Evolutionary conservation across 805 yeast species (phyloP).

Genomic region (Schizosaccharomyces lindneri): DNA sequence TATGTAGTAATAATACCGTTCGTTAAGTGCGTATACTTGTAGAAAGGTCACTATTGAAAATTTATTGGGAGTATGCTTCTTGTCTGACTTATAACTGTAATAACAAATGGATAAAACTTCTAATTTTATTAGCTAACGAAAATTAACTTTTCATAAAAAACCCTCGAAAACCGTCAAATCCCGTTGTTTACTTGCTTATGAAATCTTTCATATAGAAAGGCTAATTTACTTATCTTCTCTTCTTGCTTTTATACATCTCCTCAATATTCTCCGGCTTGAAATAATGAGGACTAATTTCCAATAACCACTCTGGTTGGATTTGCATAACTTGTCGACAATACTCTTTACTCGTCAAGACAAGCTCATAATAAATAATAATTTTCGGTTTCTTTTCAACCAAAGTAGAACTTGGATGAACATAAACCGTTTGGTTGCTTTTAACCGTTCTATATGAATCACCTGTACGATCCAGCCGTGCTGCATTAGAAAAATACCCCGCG

Average conservation of each 20-base stretch:
- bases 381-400: slow-evolving; percentile 40
- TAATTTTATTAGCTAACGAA: too few species aligned
- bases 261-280: slow-evolving; percentile 9
- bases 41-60: too few species aligned
- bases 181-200: too few species aligned
- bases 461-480: slow-evolving; percentile 29
- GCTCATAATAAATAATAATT: slow-evolving; percentile 58
- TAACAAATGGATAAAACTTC: too few species aligned
- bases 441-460: slow-evolving; percentile 50
- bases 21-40: too few species aligned
- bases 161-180: too few species aligned
- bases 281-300: slow-evolving; percentile 22
- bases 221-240: too few species aligned
- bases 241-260: neutral
- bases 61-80: too few species aligned
- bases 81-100: too few species aligned
- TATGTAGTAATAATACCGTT: neutral
- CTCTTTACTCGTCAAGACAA: slow-evolving; percentile 63
- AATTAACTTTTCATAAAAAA: too few species aligned
- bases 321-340: slow-evolving; percentile 73
- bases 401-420: slow-evolving; percentile 69
- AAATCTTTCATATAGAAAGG: too few species aligned
- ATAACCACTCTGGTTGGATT: slow-evolving; percentile 67
- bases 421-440: slow-evolving; percentile 43
- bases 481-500: slow-evolving; percentile 21